Percentiles rank a stretch among this genome's conserved stretches.
These are phyloP conservation scores for Gigaspora rosea DNA, from an alignment of 192 early-diverging fungal species.

Conservation along the genomic window DNA sequence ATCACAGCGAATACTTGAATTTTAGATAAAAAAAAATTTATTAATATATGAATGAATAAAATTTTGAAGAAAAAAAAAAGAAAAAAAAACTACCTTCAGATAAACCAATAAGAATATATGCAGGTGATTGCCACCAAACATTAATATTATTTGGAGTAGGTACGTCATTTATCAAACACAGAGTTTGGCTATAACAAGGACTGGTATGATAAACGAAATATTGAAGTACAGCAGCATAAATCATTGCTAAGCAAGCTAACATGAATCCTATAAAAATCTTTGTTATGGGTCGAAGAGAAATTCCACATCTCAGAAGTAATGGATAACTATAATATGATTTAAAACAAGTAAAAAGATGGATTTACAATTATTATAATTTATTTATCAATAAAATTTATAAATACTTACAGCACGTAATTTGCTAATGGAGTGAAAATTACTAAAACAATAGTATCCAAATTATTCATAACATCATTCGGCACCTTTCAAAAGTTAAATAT, in stretches of 20 bases:
- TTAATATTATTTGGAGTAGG: slow-evolving; percentile 53
- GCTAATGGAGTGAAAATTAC: slow-evolving; percentile 73
- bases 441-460: slow-evolving; percentile 67
- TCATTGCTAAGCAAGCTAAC: slow-evolving; percentile 57
- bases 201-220: slow-evolving; percentile 56
- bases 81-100: slow-evolving; percentile 41
- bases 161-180: slow-evolving; percentile 24
- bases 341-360: neutral
- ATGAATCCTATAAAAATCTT: slow-evolving; percentile 73
- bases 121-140: slow-evolving; percentile 57
- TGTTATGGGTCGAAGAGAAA: slow-evolving; percentile 59
- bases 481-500: slow-evolving; percentile 31
- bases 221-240: slow-evolving; percentile 64
- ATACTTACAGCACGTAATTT: slow-evolving; percentile 40
- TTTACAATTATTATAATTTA: neutral
- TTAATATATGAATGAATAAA: neutral
- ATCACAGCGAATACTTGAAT: neutral
- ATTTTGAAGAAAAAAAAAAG: neutral
- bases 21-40: neutral
- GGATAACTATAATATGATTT: slow-evolving; percentile 53
- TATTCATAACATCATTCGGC: slow-evolving; percentile 70
- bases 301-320: slow-evolving; percentile 48
- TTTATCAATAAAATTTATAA: neutral
- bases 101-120: slow-evolving; percentile 68
- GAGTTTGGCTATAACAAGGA: slow-evolving; percentile 54